Conservation (phyloP, 129 eudicot species). For the Gnaphalium uliginosum region DNA sequence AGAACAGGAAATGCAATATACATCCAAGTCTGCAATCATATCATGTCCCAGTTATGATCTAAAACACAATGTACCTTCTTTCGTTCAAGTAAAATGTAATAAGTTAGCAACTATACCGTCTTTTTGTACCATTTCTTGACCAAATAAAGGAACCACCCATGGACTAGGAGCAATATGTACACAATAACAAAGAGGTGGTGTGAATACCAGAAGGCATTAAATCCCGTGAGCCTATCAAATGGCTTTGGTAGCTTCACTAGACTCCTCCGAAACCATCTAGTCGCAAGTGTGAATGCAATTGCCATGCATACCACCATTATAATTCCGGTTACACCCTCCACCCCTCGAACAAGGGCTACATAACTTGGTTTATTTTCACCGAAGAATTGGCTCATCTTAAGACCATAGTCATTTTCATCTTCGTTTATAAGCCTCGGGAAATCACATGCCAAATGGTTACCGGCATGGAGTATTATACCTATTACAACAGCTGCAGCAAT, state of each 20-base stretch:
- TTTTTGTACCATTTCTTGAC: constrained; percentile 80
- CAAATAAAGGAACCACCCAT: constrained; percentile 78
- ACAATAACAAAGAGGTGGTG: constrained; percentile 87
- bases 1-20: constrained; percentile 89
- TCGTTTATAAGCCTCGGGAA: constrained; percentile 79
- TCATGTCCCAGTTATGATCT: not conserved
- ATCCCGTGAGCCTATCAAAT: constrained; percentile 85
- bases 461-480: constrained; percentile 88
- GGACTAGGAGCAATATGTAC: constrained; percentile 74
- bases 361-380: constrained; percentile 62
- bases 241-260: constrained; percentile 87
- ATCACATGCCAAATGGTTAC: constrained; percentile 93
- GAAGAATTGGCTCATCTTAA: constrained; percentile 43
- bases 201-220: constrained; percentile 97
- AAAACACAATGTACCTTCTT: not conserved
- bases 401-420: constrained; percentile 38
- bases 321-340: constrained; percentile 83
- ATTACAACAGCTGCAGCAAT: constrained; percentile 85
- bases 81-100: not conserved
- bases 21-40: constrained; percentile 87
- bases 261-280: constrained; percentile 85
- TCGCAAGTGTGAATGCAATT: constrained; percentile 74
- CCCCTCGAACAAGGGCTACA: constrained; percentile 57
- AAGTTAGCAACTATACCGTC: constrained; percentile 60
- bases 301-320: constrained; percentile 74